Conservation (phyloP, 768 basidiomycete genomes). For the Hortiboletus campestris region DNA sequence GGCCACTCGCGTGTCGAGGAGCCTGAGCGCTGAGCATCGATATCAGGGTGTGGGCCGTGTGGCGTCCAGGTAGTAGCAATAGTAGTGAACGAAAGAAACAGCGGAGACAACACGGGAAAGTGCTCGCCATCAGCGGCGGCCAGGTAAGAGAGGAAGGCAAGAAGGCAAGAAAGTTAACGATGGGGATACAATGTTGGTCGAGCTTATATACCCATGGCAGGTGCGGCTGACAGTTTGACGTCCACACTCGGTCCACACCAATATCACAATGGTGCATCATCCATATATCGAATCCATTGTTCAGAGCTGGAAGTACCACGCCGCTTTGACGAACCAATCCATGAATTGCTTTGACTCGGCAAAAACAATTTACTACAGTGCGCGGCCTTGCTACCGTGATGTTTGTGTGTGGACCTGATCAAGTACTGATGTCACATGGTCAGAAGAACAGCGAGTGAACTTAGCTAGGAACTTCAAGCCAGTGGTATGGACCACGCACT, state of each 20-base stretch:
- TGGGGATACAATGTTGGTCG: background rate
- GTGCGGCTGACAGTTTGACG: conserved; percentile 8
- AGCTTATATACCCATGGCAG: conserved; percentile 11
- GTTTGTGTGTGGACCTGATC: background rate
- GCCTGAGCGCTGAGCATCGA: no score
- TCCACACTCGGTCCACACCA: background rate
- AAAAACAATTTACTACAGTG: background rate
- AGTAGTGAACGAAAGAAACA: background rate
- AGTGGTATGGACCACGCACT: no score
- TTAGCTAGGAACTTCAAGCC: no score
- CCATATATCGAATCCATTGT: conserved; percentile 1
- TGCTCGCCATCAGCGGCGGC: background rate
- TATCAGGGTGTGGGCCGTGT: background rate
- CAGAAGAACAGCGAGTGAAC: no score
- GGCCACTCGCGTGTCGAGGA: conserved; percentile 1
- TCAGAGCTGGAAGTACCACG: background rate
- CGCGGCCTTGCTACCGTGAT: background rate
- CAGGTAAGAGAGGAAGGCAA: background rate
- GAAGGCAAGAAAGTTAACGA: background rate
- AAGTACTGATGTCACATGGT: no score
- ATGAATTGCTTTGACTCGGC: background rate
- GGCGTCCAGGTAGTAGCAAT: background rate
- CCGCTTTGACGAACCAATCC: background rate
- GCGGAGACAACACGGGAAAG: background rate
- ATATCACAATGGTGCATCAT: background rate